Conservation (phyloP, 139 green algal species). For the Chlamydomonas asymmetrica region DNA sequence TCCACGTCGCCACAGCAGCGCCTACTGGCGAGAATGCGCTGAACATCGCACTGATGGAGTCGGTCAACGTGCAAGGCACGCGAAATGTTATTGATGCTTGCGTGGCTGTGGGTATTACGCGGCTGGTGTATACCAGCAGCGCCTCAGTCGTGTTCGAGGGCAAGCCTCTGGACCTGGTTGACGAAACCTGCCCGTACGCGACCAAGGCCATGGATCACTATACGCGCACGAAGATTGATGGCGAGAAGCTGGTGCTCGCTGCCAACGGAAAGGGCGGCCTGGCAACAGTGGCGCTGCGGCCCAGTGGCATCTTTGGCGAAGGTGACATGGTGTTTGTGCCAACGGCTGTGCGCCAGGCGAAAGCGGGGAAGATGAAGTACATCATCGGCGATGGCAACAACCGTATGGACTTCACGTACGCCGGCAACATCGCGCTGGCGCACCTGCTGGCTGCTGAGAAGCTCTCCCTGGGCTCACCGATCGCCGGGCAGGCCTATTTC, state of each 20-base stretch:
- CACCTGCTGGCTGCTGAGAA: constrained; percentile 66
- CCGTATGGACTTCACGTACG: constrained; percentile 89
- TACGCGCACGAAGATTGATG: constrained; percentile 80
- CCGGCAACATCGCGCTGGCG: constrained; percentile 84
- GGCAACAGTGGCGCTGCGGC: constrained; percentile 71
- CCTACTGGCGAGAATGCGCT: constrained; percentile 74
- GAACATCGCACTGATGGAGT: constrained; percentile 79
- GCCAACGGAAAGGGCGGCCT: constrained; percentile 66
- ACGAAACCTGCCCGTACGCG: constrained; percentile 77
- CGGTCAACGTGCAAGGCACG: constrained; percentile 87
- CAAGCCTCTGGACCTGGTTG: constrained; percentile 57
- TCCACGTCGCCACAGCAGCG: constrained; percentile 84
- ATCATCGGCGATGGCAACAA: constrained; percentile 85
- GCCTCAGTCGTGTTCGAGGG: constrained; percentile 90
- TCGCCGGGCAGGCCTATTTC: constrained; percentile 81
- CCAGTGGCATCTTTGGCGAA: constrained; percentile 89
- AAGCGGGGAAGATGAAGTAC: constrained; percentile 88
- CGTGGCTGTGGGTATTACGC: constrained; percentile 42
- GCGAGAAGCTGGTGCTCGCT: constrained; percentile 77
- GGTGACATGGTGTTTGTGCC: constrained; percentile 81
- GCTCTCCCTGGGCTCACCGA: constrained; percentile 28
- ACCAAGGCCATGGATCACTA: constrained; percentile 82
- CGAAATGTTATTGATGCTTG: constrained; percentile 77
- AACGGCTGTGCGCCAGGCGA: constrained; percentile 57
- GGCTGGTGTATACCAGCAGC: constrained; percentile 78